Evolutionary conservation across 202 grass and related monocot species (phyloP).

Genomic region (Eragrostis tef): DNA sequence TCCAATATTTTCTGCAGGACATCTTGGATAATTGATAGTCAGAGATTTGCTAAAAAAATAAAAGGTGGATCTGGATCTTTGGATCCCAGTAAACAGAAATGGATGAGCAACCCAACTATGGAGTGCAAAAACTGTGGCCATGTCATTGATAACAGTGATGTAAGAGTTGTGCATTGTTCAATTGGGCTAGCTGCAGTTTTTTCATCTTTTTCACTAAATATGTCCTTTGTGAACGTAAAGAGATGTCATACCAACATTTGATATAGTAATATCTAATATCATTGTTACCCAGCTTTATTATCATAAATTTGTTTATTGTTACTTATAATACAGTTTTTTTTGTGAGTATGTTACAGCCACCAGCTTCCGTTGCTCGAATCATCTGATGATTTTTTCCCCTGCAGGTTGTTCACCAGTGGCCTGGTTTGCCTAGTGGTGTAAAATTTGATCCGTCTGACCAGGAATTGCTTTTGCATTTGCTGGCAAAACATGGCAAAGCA

Average conservation of each 20-base stretch:
- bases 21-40: slow-evolving; percentile 89
- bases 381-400: slow-evolving; percentile 37
- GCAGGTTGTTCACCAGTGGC: slow-evolving; percentile 90
- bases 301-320: slow-evolving; percentile 1
- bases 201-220: background rate
- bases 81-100: slow-evolving; percentile 72
- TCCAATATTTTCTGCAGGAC: slow-evolving; percentile 63
- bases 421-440: slow-evolving; percentile 91
- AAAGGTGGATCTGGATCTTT: slow-evolving; percentile 75
- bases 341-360: background rate
- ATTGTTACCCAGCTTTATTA: background rate
- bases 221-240: slow-evolving; percentile 3
- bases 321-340: background rate
- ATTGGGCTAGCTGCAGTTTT: slow-evolving; percentile 23
- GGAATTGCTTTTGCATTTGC: slow-evolving; percentile 83
- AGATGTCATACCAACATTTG: slow-evolving; percentile 12
- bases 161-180: slow-evolving; percentile 54
- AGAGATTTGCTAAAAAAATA: slow-evolving; percentile 90
- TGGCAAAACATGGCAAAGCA: slow-evolving; percentile 61
- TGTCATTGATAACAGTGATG: slow-evolving; percentile 92
- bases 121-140: slow-evolving; percentile 84
- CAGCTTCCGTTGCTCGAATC: too few species aligned
- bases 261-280: background rate
- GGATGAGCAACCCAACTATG: slow-evolving; percentile 79
- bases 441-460: slow-evolving; percentile 94